Conservation (phyloP, 306 rosid genomes). For the Biancaea sappan region DNA sequence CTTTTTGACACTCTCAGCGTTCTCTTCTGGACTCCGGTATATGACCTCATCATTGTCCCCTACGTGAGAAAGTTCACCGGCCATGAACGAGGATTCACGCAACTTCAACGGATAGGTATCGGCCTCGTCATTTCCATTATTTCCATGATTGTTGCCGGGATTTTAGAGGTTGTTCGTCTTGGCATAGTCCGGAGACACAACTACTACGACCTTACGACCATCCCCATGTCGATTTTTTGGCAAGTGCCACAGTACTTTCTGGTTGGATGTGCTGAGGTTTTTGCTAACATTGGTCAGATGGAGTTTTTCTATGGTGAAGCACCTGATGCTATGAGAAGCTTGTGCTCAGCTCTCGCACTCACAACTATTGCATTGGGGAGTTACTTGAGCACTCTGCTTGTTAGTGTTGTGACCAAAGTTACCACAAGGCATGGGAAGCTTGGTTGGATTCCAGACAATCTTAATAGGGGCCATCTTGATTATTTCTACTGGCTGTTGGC, state of each 20-base stretch:
- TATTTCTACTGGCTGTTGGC: conserved; percentile 75
- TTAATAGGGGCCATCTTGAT: conserved; percentile 86
- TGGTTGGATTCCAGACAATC: conserved; percentile 88
- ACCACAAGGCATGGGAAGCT: conserved; percentile 62
- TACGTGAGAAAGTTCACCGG: conserved; percentile 62
- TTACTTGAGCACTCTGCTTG: conserved; percentile 75
- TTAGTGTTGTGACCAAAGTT: conserved; percentile 57
- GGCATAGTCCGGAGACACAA: conserved; percentile 44
- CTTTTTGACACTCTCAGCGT: conserved; percentile 82
- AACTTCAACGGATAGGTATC: conserved; percentile 82
- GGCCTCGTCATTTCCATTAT: conserved; percentile 68
- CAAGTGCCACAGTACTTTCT: conserved; percentile 83
- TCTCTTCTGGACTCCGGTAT: conserved; percentile 70
- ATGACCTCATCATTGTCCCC: conserved; percentile 66
- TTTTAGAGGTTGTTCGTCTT: conserved; percentile 69
- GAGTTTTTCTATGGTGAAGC: conserved; percentile 82
- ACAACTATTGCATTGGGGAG: conserved; percentile 68
- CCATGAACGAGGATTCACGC: conserved; percentile 71
- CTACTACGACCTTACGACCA: conserved; percentile 53
- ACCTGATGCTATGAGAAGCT: conserved; percentile 89
- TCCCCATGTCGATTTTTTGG: conserved; percentile 89
- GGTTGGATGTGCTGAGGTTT: conserved; percentile 84
- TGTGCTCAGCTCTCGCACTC: conserved; percentile 77
- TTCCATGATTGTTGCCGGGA: conserved; percentile 72
- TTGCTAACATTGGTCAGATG: conserved; percentile 63